phyloP scores from a whole-genome alignment of 768 basidiomycete genomes.

The Wakefieldia striispora region DNA sequence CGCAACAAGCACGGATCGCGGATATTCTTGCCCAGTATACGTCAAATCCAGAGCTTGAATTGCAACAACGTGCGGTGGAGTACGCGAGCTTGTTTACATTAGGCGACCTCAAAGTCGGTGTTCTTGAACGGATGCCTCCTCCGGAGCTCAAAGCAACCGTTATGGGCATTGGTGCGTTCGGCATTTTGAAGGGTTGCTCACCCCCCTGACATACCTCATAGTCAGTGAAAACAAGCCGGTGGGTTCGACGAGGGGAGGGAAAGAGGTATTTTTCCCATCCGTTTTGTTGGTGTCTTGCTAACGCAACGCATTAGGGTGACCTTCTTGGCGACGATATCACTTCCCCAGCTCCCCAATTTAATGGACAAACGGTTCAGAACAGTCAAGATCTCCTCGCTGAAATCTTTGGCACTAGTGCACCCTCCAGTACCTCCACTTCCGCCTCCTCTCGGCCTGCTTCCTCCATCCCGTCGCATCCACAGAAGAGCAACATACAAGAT shows the following conservation, averaged over 20 bases:
- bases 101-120: slow-evolving; percentile 75
- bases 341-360: slow-evolving; percentile 40
- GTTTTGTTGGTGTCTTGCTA: neutral
- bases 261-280: slow-evolving; percentile 49
- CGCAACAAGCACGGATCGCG: slow-evolving; percentile 77
- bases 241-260: slow-evolving; percentile 78
- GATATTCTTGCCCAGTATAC: slow-evolving; percentile 79
- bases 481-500: slow-evolving; percentile 73
- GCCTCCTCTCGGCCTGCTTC: slow-evolving; percentile 33
- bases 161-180: slow-evolving; percentile 76
- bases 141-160: slow-evolving; percentile 98
- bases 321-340: slow-evolving; percentile 77
- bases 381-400: slow-evolving; percentile 90
- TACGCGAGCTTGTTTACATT: slow-evolving; percentile 83
- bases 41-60: slow-evolving; percentile 87
- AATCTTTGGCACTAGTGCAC: slow-evolving; percentile 69
- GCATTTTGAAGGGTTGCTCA: neutral
- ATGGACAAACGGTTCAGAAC: slow-evolving; percentile 48
- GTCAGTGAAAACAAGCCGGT: slow-evolving; percentile 97
- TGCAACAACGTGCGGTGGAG: slow-evolving; percentile 95
- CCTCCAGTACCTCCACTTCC: slow-evolving; percentile 27
- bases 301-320: slow-evolving; percentile 46
- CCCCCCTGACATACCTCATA: slow-evolving; percentile 29
- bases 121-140: slow-evolving; percentile 97
- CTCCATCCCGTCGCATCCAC: slow-evolving; percentile 43